Evolutionary conservation across 306 rosid species (phyloP).

Genomic region (Heteromeles arbutifolia): DNA sequence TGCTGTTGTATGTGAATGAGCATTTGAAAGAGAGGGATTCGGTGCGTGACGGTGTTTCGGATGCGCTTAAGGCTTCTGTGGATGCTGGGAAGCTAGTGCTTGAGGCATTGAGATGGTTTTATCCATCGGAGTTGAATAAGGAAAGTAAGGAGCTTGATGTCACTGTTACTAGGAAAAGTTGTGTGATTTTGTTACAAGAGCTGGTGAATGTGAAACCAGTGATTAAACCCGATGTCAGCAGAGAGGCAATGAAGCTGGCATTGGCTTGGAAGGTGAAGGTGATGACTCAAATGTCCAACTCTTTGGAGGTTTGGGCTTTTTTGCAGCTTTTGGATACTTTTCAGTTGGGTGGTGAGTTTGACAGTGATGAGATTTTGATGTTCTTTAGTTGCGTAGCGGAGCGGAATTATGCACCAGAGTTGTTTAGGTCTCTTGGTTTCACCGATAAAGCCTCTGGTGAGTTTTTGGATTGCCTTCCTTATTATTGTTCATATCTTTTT

Average conservation of each 20-base stretch:
- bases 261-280: conserved; percentile 27
- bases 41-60: conserved; percentile 4
- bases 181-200: conserved; percentile 38
- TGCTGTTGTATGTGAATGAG: conserved; percentile 15
- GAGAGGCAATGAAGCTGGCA: conserved; percentile 24
- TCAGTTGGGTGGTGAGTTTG: conserved; percentile 22
- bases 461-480: not conserved
- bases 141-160: conserved; percentile 5
- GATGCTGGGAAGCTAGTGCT: conserved; percentile 26
- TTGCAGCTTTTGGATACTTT: conserved; percentile 29
- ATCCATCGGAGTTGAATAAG: not conserved
- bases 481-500: not conserved
- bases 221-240: conserved; percentile 6
- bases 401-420: conserved; percentile 23
- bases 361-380: conserved; percentile 24
- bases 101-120: conserved; percentile 28
- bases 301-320: conserved; percentile 22
- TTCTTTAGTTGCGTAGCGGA: conserved; percentile 8
- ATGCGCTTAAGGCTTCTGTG: conserved; percentile 16
- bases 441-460: conserved; percentile 29
- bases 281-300: conserved; percentile 2
- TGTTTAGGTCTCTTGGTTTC: conserved; percentile 34
- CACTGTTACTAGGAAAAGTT: conserved; percentile 15
- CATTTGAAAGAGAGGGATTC: conserved; percentile 16
- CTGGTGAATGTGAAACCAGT: conserved; percentile 10